Evolutionary conservation across 257 asterid genomes (phyloP), one percentile per base, ranked within the genome.

Genomic region (Penstemon eatonii): DNA sequence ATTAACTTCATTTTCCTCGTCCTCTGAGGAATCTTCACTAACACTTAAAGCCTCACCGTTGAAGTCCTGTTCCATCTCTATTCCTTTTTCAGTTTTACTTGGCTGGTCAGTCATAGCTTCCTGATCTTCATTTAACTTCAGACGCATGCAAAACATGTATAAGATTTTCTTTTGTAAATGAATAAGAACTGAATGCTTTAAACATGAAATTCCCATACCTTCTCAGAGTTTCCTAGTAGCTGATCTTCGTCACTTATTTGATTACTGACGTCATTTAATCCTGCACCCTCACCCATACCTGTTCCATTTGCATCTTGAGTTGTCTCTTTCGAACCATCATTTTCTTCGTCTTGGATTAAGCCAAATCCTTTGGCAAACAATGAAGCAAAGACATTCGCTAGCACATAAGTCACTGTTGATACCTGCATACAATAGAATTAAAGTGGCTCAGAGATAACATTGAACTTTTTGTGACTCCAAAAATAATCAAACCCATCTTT

Each of bases 11-110:
- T 70, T 76, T 40, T 82, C 85, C 56, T 88, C 97, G 54, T 82
- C 86, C 47, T 71, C 96, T 36, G 95, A 79, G 6, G 13, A 18
- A 65, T 89, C 97, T 75, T 87, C 96, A 70, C 96, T 89, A 49
- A 89, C 85, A 71, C 95, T 89, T 68, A 68, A 77, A 9, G 85
- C 75, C 60, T 82, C 87, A 66, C 79, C 97, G 49, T 65, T 72
- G 56, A 94, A 87, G 71, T 94, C 99, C 75, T 94, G 83, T 59
- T 87, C 99, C 97, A 94, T 89, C 87, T 94, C 99, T 65, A 94
- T 74, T 51, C 99, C 99, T 72, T 87, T 91, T 19, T 87, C 96
- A 68, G 70, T 76, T 81, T 79, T 84, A 82, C 79, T 76, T 0
- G 91, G 90, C 83, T 75, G 74, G 57, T 88, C 89, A 70, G 81